These are phyloP conservation scores for Aquilaria agallochum DNA, from an alignment of 441 rosid species.

Conservation along the genomic window DNA sequence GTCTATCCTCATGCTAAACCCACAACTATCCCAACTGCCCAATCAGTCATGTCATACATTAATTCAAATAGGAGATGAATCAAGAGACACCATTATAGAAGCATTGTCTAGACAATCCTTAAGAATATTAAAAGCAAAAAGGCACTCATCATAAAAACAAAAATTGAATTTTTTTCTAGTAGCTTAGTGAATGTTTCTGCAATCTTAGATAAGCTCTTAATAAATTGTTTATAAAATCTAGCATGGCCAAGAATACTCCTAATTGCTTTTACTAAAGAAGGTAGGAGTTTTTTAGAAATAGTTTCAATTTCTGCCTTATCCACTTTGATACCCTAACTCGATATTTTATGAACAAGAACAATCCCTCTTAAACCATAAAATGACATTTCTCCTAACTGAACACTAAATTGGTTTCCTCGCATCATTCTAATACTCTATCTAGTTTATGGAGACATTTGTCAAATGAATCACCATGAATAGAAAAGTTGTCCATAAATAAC, in stretches of 20 bases:
- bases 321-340: too few species aligned
- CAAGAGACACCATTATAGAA: not conserved
- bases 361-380: constrained; percentile 1
- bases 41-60: not conserved
- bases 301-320: not conserved
- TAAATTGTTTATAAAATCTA: not conserved
- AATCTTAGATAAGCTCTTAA: not conserved
- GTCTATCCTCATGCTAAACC: not conserved
- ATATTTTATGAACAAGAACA: too few species aligned
- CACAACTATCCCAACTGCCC: not conserved
- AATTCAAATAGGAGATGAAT: not conserved
- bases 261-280: not conserved
- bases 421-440: not conserved
- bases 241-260: constrained; percentile 3
- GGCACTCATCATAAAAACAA: not conserved
- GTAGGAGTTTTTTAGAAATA: not conserved
- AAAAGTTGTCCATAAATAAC: not conserved
- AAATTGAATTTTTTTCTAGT: not conserved
- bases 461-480: not conserved
- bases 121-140: too few species aligned
- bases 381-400: constrained; percentile 7
- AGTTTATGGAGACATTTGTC: not conserved
- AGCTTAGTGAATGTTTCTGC: not conserved
- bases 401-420: not conserved
- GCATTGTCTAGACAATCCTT: too few species aligned